phyloP scores from a whole-genome alignment of 2,329 filamentous ascomycete species.

The Aquanectria penicillioides region DNA sequence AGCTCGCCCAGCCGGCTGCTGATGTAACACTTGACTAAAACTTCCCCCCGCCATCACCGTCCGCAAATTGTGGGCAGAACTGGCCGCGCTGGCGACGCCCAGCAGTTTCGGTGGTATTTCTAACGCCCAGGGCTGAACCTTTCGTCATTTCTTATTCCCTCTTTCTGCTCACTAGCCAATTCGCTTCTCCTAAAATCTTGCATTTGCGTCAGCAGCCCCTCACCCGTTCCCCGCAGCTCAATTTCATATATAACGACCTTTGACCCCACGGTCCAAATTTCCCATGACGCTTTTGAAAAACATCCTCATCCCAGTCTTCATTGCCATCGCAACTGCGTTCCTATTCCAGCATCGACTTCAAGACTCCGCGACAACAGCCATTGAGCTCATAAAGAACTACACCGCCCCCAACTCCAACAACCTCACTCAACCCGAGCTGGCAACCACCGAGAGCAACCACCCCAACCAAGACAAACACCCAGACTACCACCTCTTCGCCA shows the following conservation, averaged over 20 bases:
- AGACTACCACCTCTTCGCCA: conserved; percentile 44
- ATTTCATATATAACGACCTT: conserved; percentile 34
- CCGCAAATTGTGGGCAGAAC: conserved; percentile 2
- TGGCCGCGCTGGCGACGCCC: conserved; percentile 2
- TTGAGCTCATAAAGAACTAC: conserved; percentile 30
- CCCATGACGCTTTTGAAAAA: conserved; percentile 45
- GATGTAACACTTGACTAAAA: conserved; percentile 24
- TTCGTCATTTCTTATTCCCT: not conserved
- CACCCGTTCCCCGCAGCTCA: too few relatives aligned
- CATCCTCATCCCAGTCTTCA: conserved; percentile 42
- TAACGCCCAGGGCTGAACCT: not conserved
- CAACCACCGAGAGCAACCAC: conserved; percentile 13
- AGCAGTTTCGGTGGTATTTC: conserved; percentile 13
- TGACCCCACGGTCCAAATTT: conserved; percentile 26
- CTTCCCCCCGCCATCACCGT: conserved; percentile 12
- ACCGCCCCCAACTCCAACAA: conserved; percentile 1
- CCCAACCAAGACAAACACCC: conserved; percentile 19
- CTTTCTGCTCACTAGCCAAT: not conserved
- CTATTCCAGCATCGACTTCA: conserved; percentile 39
- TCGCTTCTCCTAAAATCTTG: too few relatives aligned
- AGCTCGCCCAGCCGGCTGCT: not conserved
- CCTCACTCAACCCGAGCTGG: conserved; percentile 1
- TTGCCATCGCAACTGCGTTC: conserved; percentile 43
- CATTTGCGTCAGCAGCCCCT: conserved; percentile 7
- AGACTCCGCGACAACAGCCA: conserved; percentile 29